Percentiles rank a stretch among this genome's conserved stretches.
Conservation (phyloP, 805 yeast species). For the Kuraishia floccosa region DNA sequence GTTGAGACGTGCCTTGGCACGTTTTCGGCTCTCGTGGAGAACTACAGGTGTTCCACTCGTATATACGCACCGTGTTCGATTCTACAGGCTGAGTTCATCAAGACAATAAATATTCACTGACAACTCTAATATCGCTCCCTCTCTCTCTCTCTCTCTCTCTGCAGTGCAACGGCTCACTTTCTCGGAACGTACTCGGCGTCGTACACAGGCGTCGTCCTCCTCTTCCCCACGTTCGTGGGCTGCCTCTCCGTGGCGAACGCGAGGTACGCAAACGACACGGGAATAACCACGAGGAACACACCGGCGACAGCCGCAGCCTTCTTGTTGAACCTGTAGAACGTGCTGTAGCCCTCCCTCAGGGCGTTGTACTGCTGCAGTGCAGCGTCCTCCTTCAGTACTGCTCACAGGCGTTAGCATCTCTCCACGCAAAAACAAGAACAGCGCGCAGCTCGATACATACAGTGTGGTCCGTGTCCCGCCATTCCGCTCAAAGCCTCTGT, state of each 20-base stretch:
- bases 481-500: neutral
- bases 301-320: constrained; percentile 16
- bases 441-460: no score
- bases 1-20: no score
- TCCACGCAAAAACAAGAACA: no score
- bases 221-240: constrained; percentile 14
- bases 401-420: neutral
- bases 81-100: no score
- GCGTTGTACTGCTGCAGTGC: constrained; percentile 17
- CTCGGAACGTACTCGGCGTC: constrained; percentile 4
- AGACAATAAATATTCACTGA: no score
- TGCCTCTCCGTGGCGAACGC: constrained; percentile 18
- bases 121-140: no score
- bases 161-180: neutral
- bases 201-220: constrained; percentile 17
- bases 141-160: no score
- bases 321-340: constrained; percentile 17
- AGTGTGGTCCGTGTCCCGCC: constrained; percentile 5
- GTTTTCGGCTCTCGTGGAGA: neutral
- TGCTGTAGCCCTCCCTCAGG: constrained; percentile 18
- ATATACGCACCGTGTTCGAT: no score
- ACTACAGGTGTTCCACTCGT: no score
- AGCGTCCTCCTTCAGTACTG: constrained; percentile 18
- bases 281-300: constrained; percentile 18
- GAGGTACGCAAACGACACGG: constrained; percentile 18